A percentile compares a stretch with the other conserved stretches of the same genome.
These are phyloP conservation scores for Candida ficus DNA, from an alignment of 805 yeast genomes.

Conservation along the genomic window DNA sequence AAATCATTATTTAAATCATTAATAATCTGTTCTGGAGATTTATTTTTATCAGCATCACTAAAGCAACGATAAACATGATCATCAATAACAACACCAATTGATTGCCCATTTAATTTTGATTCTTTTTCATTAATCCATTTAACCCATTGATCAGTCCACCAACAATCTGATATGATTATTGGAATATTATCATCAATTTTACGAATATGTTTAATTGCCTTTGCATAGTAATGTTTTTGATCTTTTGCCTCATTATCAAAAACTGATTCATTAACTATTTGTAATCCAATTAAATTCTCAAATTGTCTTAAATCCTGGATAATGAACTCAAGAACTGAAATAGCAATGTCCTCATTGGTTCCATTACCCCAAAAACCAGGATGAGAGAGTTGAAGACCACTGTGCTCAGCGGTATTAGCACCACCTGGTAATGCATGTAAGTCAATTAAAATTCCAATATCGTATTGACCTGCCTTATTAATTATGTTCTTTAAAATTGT, in stretches of 20 bases:
- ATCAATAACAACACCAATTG: conserved; percentile 70
- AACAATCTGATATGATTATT: conserved; percentile 82
- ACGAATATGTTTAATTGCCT: conserved; percentile 60
- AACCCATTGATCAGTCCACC: conserved; percentile 84
- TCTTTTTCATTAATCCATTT: conserved; percentile 50
- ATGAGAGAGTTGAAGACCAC: conserved; percentile 58
- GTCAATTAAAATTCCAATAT: conserved; percentile 77
- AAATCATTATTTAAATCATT: conserved; percentile 47
- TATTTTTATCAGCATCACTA: conserved; percentile 63
- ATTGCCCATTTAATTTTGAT: conserved; percentile 28
- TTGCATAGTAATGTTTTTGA: conserved; percentile 57
- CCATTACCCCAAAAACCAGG: conserved; percentile 62
- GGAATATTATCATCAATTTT: conserved; percentile 54
- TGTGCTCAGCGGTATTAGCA: conserved; percentile 81
- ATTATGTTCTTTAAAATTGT: conserved; percentile 47
- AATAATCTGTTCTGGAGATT: conserved; percentile 60
- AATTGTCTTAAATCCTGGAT: conserved; percentile 50
- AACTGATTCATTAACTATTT: conserved; percentile 80
- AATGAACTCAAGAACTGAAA: conserved; percentile 50
- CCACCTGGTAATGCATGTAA: conserved; percentile 91
- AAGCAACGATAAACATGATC: conserved; percentile 85
- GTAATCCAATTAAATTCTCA: conserved; percentile 78
- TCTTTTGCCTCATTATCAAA: conserved; percentile 48
- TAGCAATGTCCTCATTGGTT: conserved; percentile 38
- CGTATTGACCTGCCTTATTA: conserved; percentile 50